Evolutionary conservation across 441 rosid species (phyloP), one percentile per base, ranked within the genome.

Genomic region (Hura crepitans): DNA sequence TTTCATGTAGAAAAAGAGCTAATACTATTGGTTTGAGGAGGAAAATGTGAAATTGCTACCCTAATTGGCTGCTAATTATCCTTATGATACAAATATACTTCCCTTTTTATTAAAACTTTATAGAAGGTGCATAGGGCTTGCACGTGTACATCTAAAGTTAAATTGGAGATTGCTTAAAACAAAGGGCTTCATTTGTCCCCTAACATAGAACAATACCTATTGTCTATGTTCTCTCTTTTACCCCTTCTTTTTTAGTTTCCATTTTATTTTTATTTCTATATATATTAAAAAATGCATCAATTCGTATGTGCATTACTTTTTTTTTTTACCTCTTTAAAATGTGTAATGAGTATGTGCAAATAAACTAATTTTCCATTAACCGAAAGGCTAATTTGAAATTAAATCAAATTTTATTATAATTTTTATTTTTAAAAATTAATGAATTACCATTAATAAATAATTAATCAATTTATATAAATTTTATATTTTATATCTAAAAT

Each of bases 21-120:
- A 31, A 28, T 23, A 22, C 46, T 39, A 18, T 20, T 60, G 18
- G 5, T 14, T 10, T n/a, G 2, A 17, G 11, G 58, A 39, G 56
- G 33, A 31, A 77, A 73, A 78, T 68, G 82, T 76, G 76, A 74
- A 82, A 62, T 63, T 74, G 70, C 73, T 66, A 62, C 67, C 62
- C 45, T 47, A 75, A 62, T 69, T 68, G 74, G 72, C 68, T 55
- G 49, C 72, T 31, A 13, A 33, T 14, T 4, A 10, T 18, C 30
- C 66, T 25, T 0, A n/a, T 39, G 23, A 0, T 13, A 33, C 6
- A 14, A 1, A 50, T 50, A 50, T 50, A 42, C 10, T 42, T 42
- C 13, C 28, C 25, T 25, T 50, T 42, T 68, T 63, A 28, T n/a
- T 60, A 30, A 0, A 3, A 20, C 69, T 55, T 39, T 10, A 50